Conservation (phyloP, 208 protist species). For the Leishmania major region DNA sequence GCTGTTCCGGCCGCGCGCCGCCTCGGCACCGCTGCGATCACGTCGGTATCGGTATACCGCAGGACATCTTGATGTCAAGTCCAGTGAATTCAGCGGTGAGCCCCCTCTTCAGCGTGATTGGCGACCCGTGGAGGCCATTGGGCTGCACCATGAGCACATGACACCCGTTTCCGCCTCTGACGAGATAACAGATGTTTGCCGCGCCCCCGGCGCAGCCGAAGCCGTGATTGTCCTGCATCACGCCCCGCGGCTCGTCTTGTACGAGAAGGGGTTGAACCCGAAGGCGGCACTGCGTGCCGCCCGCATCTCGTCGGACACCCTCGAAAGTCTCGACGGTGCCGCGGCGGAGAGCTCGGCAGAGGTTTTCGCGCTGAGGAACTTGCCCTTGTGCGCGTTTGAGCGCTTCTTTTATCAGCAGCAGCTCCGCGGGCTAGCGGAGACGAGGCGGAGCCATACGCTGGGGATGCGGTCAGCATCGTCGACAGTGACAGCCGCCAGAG, state of each 20-base stretch:
- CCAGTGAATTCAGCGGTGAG: not conserved
- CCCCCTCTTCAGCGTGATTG: not conserved
- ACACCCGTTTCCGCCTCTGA: constrained; percentile 16
- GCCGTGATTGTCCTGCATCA: constrained; percentile 57
- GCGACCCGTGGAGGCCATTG: not conserved
- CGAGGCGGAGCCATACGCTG: not conserved
- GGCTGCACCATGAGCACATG: not conserved
- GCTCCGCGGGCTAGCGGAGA: constrained; percentile 19
- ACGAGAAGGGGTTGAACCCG: constrained; percentile 30
- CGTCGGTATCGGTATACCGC: constrained; percentile 13
- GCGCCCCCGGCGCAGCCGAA: constrained; percentile 10
- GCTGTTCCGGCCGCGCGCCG: constrained; percentile 38
- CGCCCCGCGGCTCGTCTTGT: constrained; percentile 56
- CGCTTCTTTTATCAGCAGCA: constrained; percentile 62
- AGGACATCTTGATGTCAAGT: not conserved
- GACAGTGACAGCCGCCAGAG: not conserved
- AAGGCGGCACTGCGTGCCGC: constrained; percentile 22
- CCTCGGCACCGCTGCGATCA: constrained; percentile 35
- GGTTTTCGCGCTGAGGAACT: constrained; percentile 32
- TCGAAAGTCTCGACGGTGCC: constrained; percentile 26
- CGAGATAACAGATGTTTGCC: constrained; percentile 25
- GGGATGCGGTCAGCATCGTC: not conserved
- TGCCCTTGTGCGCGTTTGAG: constrained; percentile 51
- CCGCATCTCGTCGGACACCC: constrained; percentile 26
- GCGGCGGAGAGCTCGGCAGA: constrained; percentile 46